Conservation (phyloP, 1,139 yeast genomes). For the Yamadazyma dushanensis region DNA sequence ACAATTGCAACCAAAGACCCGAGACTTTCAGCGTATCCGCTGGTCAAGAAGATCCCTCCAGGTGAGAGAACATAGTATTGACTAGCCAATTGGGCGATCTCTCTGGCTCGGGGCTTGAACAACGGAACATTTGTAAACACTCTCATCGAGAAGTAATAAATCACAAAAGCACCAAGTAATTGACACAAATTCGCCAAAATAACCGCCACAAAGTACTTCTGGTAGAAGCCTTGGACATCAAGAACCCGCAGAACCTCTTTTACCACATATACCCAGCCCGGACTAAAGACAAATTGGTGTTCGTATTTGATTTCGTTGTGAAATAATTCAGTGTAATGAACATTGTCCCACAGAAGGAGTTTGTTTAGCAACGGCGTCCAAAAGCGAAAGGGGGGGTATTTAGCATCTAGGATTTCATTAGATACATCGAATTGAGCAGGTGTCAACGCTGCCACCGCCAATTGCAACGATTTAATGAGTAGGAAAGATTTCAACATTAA, state of each 20-base stretch:
- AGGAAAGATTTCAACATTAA: constrained; percentile 21
- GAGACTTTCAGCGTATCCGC: constrained; percentile 76
- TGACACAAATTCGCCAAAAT: constrained; percentile 55
- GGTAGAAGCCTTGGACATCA: constrained; percentile 37
- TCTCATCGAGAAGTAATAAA: constrained; percentile 50
- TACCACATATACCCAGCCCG: constrained; percentile 61
- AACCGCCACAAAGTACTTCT: constrained; percentile 43
- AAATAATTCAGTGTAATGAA: constrained; percentile 66
- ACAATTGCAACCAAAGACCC: constrained; percentile 66
- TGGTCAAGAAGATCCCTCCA: constrained; percentile 76
- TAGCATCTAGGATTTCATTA: constrained; percentile 26
- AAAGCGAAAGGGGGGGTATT: constrained; percentile 5
- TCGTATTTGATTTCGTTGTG: constrained; percentile 58
- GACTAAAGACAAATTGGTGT: constrained; percentile 89
- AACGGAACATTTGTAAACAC: constrained; percentile 26
- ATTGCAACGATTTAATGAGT: constrained; percentile 29
- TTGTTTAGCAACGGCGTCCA: constrained; percentile 35
- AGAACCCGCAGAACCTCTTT: constrained; percentile 19
- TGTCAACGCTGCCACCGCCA: constrained; percentile 29
- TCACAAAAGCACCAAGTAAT: constrained; percentile 44
- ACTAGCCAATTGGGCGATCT: constrained; percentile 38
- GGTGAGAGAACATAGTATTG: constrained; percentile 63
- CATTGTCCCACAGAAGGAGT: constrained; percentile 82
- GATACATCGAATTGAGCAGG: constrained; percentile 45
- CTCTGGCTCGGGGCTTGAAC: constrained; percentile 17